These are phyloP conservation scores for Vitis riparia DNA, from an alignment of 164 flowering plant genomes.

Conservation along the genomic window DNA sequence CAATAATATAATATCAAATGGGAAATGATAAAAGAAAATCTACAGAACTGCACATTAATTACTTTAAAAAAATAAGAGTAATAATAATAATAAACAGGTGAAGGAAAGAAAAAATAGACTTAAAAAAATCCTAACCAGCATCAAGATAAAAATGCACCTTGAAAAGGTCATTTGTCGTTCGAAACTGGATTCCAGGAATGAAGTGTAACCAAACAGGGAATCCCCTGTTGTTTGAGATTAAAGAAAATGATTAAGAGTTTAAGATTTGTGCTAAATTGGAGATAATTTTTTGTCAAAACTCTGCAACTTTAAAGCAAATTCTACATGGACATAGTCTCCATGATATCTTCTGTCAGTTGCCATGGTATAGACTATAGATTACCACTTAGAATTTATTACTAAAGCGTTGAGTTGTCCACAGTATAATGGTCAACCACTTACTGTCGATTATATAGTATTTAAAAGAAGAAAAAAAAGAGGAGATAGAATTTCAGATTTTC, in stretches of 20 bases:
- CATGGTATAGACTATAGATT: background rate
- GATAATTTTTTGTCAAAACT: background rate
- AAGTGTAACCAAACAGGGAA: slow-evolving; percentile 71
- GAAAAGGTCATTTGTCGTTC: slow-evolving; percentile 52
- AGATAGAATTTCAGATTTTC: background rate
- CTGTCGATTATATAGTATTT: background rate
- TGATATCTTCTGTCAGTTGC: background rate
- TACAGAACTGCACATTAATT: background rate
- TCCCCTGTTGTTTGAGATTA: slow-evolving; percentile 36
- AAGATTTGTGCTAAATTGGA: background rate
- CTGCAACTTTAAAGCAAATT: background rate
- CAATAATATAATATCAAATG: background rate
- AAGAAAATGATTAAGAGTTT: background rate
- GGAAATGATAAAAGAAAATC: background rate
- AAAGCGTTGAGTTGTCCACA: background rate
- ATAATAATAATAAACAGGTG: background rate
- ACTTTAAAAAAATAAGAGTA: background rate
- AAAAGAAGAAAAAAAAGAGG: background rate
- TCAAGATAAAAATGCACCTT: slow-evolving; percentile 31
- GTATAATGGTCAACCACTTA: background rate
- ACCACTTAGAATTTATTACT: background rate
- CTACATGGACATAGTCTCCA: background rate
- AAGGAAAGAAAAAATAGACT: background rate
- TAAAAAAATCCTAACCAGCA: background rate
- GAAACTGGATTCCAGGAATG: slow-evolving; percentile 62